Conservation (phyloP, 2,329 filamentous ascomycete genomes). For the Fusarium napiforme region DNA sequence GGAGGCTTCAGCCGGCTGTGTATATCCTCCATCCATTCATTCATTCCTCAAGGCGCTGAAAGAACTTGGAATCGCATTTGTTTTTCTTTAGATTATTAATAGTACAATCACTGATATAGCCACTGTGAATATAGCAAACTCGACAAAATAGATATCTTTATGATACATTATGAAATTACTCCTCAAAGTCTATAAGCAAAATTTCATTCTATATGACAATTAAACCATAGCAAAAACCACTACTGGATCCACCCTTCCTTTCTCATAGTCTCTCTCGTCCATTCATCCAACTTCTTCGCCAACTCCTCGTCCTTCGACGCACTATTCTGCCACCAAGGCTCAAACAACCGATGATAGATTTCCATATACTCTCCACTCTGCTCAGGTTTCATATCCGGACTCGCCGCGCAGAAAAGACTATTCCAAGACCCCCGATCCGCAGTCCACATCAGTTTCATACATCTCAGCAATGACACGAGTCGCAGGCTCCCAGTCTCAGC, state of each 20-base stretch:
- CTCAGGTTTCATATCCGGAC: constrained; percentile 17
- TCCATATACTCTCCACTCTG: constrained; percentile 34
- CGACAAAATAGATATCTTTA: no score
- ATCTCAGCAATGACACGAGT: neutral
- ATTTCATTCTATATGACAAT: neutral
- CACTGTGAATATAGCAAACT: neutral
- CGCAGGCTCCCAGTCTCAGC: neutral
- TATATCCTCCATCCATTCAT: no score
- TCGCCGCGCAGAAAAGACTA: constrained; percentile 27
- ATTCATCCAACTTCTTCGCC: constrained; percentile 25
- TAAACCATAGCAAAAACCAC: neutral
- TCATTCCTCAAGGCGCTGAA: no score
- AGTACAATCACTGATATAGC: neutral
- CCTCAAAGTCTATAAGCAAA: neutral
- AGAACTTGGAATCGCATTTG: no score
- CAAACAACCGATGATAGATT: constrained; percentile 8
- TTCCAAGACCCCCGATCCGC: constrained; percentile 34
- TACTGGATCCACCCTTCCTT: constrained; percentile 19
- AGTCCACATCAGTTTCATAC: neutral
- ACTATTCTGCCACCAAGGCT: constrained; percentile 26
- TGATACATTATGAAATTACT: neutral
- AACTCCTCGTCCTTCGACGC: constrained; percentile 21
- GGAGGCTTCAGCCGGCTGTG: no score
- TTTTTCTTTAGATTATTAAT: no score
- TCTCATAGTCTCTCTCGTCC: constrained; percentile 26